These are phyloP conservation scores for Aaosphaeria pasadenensis DNA, from an alignment of 2,329 filamentous ascomycete genomes.

Conservation along the genomic window DNA sequence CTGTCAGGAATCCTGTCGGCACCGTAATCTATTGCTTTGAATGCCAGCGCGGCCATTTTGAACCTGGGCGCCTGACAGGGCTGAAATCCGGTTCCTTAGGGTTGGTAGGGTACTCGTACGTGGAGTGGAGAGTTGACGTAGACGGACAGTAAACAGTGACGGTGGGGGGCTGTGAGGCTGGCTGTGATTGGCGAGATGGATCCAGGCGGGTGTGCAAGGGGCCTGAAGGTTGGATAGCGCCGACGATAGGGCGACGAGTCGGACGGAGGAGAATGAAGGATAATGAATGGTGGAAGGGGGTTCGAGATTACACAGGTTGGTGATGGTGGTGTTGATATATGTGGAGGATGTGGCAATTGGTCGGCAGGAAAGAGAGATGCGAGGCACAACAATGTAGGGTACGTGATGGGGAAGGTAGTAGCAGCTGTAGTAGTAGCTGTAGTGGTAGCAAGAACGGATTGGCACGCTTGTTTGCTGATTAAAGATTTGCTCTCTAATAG, in stretches of 20 bases:
- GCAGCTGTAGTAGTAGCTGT: too few relatives aligned
- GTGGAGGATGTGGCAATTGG: too few relatives aligned
- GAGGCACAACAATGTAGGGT: too few relatives aligned
- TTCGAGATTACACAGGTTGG: too few relatives aligned
- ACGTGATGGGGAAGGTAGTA: too few relatives aligned
- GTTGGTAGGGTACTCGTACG: neutral
- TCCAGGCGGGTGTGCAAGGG: slow-evolving; percentile 11
- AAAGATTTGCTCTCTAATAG: too few relatives aligned
- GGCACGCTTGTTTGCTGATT: too few relatives aligned
- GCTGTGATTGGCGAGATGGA: slow-evolving; percentile 30
- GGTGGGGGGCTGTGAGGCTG: slow-evolving; percentile 2
- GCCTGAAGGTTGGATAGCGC: slow-evolving; percentile 22
- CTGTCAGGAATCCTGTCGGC: slow-evolving; percentile 38
- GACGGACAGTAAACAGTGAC: slow-evolving; percentile 10
- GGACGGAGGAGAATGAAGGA: neutral
- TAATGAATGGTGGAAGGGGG: too few relatives aligned
- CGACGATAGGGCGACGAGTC: slow-evolving; percentile 6
- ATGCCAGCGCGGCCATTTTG: slow-evolving; percentile 34
- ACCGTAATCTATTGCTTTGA: slow-evolving; percentile 38
- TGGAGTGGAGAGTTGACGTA: slow-evolving; percentile 28
- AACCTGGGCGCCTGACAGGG: slow-evolving; percentile 12
- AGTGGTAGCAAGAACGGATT: too few relatives aligned
- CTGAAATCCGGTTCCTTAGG: slow-evolving; percentile 18
- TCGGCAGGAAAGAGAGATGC: too few relatives aligned
- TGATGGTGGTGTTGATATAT: too few relatives aligned